Base-by-base conservation (phyloP, 208 protist genomes). In the Pavlovales sp. region DNA sequence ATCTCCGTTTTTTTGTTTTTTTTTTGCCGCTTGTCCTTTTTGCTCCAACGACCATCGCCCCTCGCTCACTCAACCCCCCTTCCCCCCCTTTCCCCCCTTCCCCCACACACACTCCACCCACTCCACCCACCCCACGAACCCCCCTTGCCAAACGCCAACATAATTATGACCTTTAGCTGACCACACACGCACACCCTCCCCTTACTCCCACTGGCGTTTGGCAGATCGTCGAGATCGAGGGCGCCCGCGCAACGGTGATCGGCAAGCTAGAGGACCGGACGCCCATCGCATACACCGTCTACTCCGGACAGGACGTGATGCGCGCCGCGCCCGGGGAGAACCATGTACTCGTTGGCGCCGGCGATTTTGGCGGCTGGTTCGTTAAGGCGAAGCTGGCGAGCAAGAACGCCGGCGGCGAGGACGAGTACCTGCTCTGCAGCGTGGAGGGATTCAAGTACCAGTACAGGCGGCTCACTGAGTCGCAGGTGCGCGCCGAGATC, bases 361-460 rank as follows among this genome's bases (percentile, higher is more conserved):
- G 38, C 76, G 38, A 67, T 11, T 22, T 67, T 8, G 44, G 7
- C 36, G n/a, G 28, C n/a, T 39, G 44, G 36, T 86, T 86, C 40
- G 82, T 86, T 26, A 86, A 86, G 57, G 82, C 82, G 22, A 37
- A 36, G 34, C 82, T 86, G 34, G 36, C 80, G 57, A 10, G 2
- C 80, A 5, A 20, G 42, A n/a, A 39, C 46, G 10, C 0, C 14
- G 2, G 41, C 79, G 32, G 5, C 14, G 57, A 71, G 57, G 22
- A 10, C 22, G 1, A 32, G 37, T 86, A 86, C 82, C 57, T 86
- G 39, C 36, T 86, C 32, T 86, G 82, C 82, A 36, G 4, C 82
- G 82, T 86, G 57, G 44, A 75, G 5, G 82, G 82, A n/a, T 86
- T 86, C 57, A 36, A 34, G 34, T 37, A n/a, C 57, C 18, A 38